A percentile compares a stretch with the other conserved stretches of the same genome.
phyloP scores from a whole-genome alignment of 2,329 filamentous ascomycete species.

The Fusarium temperatum region DNA sequence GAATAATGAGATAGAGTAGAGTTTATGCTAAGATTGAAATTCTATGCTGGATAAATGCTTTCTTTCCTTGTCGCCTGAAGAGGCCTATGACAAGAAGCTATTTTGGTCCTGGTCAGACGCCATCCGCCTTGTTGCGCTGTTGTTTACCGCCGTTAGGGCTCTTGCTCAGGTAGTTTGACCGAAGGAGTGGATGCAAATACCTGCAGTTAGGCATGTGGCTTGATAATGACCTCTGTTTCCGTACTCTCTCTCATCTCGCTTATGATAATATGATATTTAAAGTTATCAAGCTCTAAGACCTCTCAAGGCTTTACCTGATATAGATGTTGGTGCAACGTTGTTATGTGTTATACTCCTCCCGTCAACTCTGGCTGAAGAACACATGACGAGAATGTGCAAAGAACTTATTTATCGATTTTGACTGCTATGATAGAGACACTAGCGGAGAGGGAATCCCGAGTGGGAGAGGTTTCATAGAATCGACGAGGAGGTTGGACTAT shows the following conservation, averaged over 20 bases:
- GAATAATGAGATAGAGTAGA: neutral
- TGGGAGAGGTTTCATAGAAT: neutral
- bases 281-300: too few relatives aligned
- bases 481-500: neutral
- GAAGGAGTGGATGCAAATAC: neutral
- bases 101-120: rapidly evolving
- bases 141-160: neutral
- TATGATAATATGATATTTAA: neutral
- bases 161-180: neutral
- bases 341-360: neutral
- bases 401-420: neutral
- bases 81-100: rapidly evolving
- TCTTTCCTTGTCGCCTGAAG: rapidly evolving
- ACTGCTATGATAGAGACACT: neutral
- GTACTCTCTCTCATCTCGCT: neutral
- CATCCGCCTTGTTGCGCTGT: neutral
- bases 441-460: neutral
- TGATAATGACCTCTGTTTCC: neutral
- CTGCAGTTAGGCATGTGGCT: rapidly evolving
- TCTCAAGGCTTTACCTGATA: neutral
- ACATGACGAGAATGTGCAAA: neutral
- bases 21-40: neutral
- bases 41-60: rapidly evolving
- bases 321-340: neutral
- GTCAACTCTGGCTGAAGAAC: neutral